phyloP scores from a whole-genome alignment of 805 yeast species.

The Starmerella etchellsii region DNA sequence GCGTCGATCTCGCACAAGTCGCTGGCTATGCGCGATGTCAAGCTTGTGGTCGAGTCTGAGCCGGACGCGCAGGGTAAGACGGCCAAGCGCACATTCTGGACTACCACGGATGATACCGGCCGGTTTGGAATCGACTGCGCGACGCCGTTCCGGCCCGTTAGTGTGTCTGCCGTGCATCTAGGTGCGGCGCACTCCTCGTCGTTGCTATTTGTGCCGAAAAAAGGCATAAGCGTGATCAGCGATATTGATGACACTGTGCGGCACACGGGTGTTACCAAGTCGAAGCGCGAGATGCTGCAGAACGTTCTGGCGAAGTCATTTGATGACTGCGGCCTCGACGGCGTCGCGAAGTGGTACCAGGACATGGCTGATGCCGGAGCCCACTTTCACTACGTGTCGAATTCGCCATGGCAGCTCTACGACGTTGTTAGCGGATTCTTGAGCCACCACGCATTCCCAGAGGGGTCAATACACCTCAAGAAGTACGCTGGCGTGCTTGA shows the following conservation, averaged over 20 bases:
- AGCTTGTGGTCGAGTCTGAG: conserved; percentile 10
- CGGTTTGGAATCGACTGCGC: conserved; percentile 15
- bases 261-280: conserved; percentile 79
- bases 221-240: conserved; percentile 63
- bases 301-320: conserved; percentile 61
- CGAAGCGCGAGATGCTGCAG: conserved; percentile 67
- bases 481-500: conserved; percentile 72
- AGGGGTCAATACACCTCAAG: conserved; percentile 75
- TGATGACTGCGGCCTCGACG: conserved; percentile 56
- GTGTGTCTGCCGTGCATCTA: conserved; percentile 7
- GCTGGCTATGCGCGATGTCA: conserved; percentile 16
- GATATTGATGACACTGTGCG: conserved; percentile 94
- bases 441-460: conserved; percentile 45
- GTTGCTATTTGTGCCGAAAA: conserved; percentile 14
- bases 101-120: conserved; percentile 22
- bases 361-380: conserved; percentile 38
- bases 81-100: conserved; percentile 13
- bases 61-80: conserved; percentile 9
- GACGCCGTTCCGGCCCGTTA: conserved; percentile 16
- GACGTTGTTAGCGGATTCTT: conserved; percentile 48
- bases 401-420: conserved; percentile 86
- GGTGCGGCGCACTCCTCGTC: conserved; percentile 3
- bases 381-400: conserved; percentile 85
- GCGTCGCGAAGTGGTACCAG: conserved; percentile 61
- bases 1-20: conserved; percentile 19